Conservation (phyloP, 352 stramenopile genomes). For the Phytophthora rubi region DNA sequence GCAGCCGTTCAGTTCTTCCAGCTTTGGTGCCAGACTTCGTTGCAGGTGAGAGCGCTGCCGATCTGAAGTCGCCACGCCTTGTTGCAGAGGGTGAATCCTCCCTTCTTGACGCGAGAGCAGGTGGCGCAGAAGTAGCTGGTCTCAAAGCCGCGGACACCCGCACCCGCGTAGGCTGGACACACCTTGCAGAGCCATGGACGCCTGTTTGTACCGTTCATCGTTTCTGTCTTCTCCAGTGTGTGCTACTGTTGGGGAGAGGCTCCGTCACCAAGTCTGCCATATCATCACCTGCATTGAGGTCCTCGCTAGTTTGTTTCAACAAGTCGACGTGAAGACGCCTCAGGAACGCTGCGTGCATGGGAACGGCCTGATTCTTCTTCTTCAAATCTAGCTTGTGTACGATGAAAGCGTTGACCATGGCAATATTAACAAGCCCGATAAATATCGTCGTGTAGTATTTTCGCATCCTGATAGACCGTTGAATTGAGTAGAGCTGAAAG, state of each 20-base stretch:
- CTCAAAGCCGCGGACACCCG: slow-evolving; percentile 23
- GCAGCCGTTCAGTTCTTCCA: slow-evolving; percentile 22
- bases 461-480: background rate
- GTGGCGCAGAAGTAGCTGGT: slow-evolving; percentile 21
- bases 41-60: slow-evolving; percentile 15
- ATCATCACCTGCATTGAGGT: slow-evolving; percentile 13
- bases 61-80: slow-evolving; percentile 1
- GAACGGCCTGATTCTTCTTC: background rate
- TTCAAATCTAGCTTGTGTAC: slow-evolving; percentile 17
- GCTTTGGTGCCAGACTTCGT: slow-evolving; percentile 22
- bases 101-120: slow-evolving; percentile 14
- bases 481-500: background rate
- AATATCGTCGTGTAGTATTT: slow-evolving; percentile 40
- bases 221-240: slow-evolving; percentile 22
- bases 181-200: slow-evolving; percentile 34
- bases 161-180: slow-evolving; percentile 16
- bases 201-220: slow-evolving; percentile 15
- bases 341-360: slow-evolving; percentile 4
- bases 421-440: slow-evolving; percentile 27
- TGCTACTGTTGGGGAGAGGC: slow-evolving; percentile 3
- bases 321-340: slow-evolving; percentile 7
- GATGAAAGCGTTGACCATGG: slow-evolving; percentile 32
- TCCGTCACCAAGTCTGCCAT: slow-evolving; percentile 6
- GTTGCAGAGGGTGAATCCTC: slow-evolving; percentile 20
- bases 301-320: slow-evolving; percentile 13